Evolutionary conservation across 495 filamentous ascomycete genomes (phyloP), one percentile per base, ranked within the genome.

Genomic region (Penicillium antarcticum): DNA sequence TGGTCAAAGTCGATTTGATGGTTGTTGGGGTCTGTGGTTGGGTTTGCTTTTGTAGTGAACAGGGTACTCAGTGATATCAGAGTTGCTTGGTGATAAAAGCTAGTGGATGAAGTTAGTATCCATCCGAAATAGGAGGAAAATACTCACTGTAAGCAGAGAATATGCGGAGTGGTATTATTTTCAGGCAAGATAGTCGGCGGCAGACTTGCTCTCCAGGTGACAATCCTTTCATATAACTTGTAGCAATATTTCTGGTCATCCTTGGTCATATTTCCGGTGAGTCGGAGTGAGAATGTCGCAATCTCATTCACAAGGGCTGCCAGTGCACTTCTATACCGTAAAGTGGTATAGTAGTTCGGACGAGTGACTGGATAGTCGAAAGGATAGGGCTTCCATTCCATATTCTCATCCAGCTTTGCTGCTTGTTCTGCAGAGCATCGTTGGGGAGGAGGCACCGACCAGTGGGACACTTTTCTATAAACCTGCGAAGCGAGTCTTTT

Each of bases 401-500:
- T 18, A 1, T 48, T 42, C 7, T 57, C 55, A 33, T 66, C 60
- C 1, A 66, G 35, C 1, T 35, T 21, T 9, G 44, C 51, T 10
- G 60, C 55, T 33, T 63, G 55, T 24, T 56, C 39, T 13, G 33
- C 46, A 2, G 52, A 58, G 31, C 58, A 61, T 10, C 21, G 36
- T 21, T 57, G 44, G 8, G 46, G 41, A 5, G 62, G 62, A 0
- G 62, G 59, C 10, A 42, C 17, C 13, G 45, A 29, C 56, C 59
- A 62, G 3, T 39, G 51, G 2, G 56, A 45, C 5, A 19, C 12
- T 34, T 65, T 65, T 12, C 56, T 45, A 31, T 65, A 62, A 1
- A 65, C 62, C 36, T 65, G 62, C 3, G 59, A 53, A 6, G 52
- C 56, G 17, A 65, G 45, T n/a, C 62, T 65, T 35, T 46, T 16